Base-by-base conservation (phyloP, 305 asterid species). In the Rubia balearica region DNA sequence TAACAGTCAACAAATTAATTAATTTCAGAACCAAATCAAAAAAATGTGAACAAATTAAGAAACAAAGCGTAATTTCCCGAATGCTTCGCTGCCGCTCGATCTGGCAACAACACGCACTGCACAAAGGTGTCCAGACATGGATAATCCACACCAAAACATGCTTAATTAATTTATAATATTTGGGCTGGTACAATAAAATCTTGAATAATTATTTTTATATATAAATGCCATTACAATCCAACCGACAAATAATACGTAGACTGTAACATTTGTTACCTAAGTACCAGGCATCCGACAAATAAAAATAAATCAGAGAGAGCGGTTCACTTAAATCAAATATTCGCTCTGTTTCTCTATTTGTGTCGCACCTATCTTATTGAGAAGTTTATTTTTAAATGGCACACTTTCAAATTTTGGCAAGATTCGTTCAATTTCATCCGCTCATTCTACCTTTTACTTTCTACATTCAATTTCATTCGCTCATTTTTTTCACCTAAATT, bases 321-420 rank as follows among this genome's bases (percentile, higher is more conserved):
- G 80, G 77, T 14, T 69, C 71, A 76, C 73, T 66, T 73, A 77
- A 73, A 19, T 73, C 40, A 11, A 61, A 56, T 57, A n/a, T n/a
- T n/a, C n/a, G n/a, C n/a, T n/a, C n/a, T n/a, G n/a, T n/a, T n/a
- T n/a, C n/a, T n/a, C n/a, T n/a, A n/a, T n/a, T n/a, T n/a, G n/a
- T n/a, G n/a, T n/a, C n/a, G n/a, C n/a, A n/a, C n/a, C n/a, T n/a
- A n/a, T n/a, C n/a, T n/a, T n/a, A n/a, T n/a, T n/a, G n/a, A n/a
- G n/a, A n/a, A n/a, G n/a, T n/a, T n/a, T n/a, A n/a, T n/a, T n/a
- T n/a, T n/a, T n/a, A n/a, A n/a, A n/a, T n/a, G n/a, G n/a, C n/a
- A n/a, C n/a, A n/a, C n/a, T n/a, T n/a, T n/a, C n/a, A n/a, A n/a
- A n/a, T n/a, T n/a, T n/a, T n/a, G n/a, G n/a, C n/a, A n/a, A n/a